Conservation (phyloP, 805 yeast genomes). For the Spencermartinsiella europaea region DNA sequence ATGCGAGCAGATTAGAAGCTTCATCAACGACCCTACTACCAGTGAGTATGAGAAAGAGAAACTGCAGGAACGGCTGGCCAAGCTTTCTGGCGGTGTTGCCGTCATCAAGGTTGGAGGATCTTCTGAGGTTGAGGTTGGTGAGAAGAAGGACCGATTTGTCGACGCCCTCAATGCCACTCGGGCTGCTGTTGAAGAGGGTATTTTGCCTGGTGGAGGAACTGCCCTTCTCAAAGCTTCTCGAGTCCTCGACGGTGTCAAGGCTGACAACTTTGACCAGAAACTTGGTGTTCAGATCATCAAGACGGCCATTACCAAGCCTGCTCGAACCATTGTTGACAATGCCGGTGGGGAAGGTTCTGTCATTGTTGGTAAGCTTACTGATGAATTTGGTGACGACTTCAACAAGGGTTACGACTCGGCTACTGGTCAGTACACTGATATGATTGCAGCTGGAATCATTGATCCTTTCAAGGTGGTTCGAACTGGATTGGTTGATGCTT, state of each 20-base stretch:
- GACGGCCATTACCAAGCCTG: slow-evolving; percentile 92
- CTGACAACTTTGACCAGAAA: slow-evolving; percentile 91
- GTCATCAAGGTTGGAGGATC: slow-evolving; percentile 96
- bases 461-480: slow-evolving; percentile 98
- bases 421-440: slow-evolving; percentile 89
- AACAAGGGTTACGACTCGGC: slow-evolving; percentile 88
- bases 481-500: slow-evolving; percentile 91
- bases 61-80: slow-evolving; percentile 94
- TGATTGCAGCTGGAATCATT: slow-evolving; percentile 95
- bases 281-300: slow-evolving; percentile 91
- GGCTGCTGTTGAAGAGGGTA: slow-evolving; percentile 98
- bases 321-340: slow-evolving; percentile 89
- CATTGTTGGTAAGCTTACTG: slow-evolving; percentile 78
- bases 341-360: slow-evolving; percentile 98
- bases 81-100: slow-evolving; percentile 97
- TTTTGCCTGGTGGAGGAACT: slow-evolving; percentile 99
- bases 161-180: slow-evolving; percentile 98
- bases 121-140: slow-evolving; percentile 96
- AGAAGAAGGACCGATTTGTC: slow-evolving; percentile 98
- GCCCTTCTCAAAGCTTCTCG: slow-evolving; percentile 91
- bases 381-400: slow-evolving; percentile 60
- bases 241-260: slow-evolving; percentile 61
- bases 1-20: slow-evolving; percentile 88
- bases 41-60: slow-evolving; percentile 91
- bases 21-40: slow-evolving; percentile 68